Base-by-base conservation (phyloP, 345 rosid genomes). In the Noccaea caerulescens region DNA sequence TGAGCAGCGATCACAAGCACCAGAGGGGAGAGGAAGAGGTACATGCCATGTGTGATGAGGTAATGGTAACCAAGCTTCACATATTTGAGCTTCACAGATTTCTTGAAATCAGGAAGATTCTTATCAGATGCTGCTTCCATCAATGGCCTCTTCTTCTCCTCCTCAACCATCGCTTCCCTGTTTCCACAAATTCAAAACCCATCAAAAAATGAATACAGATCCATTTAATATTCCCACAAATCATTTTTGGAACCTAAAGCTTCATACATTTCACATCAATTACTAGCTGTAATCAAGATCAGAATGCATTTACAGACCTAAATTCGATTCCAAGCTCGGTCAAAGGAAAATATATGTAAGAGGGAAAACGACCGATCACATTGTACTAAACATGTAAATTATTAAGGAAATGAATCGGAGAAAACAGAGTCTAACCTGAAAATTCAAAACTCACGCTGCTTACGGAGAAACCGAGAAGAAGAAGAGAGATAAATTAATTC, bases 51-150 rank as follows among this genome's bases (percentile, higher is more conserved):
- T 32, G 87, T 85, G 63, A 87, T 87, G 7, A 87, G 82, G 81
- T 80, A 77, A 67, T 83, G 92, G 56, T 87, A 87, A 63, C 92
- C 92, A 44, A 87, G 88, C 81, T 87, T 87, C 75, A 85, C 87
- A 55, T 87, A 85, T 55, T 83, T 85, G 25, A 87, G 86, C 78
- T 87, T 87, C 13, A 87, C 62, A 1, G 87, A 83, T 65, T 83
- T 82, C 63, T 83, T 85, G 79, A 87, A 87, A 79, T 87, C 92
- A 11, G 92, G 92, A 34, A 82, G 83, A 57, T 69, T 73, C 9
- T 83, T 65, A 27, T 73, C 79, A 32, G 84, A 58, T 68, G 70
- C 42, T 53, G 68, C 45, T 53, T 25, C 76, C 12, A 77, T 72
- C 63, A 82, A 76, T 12, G 83, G 87, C 20, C 16, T 66, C 69